A percentile compares a stretch with the other conserved stretches of the same genome.
Conservation (phyloP, 306 rosid species). For the Heteromeles arbutifolia region DNA sequence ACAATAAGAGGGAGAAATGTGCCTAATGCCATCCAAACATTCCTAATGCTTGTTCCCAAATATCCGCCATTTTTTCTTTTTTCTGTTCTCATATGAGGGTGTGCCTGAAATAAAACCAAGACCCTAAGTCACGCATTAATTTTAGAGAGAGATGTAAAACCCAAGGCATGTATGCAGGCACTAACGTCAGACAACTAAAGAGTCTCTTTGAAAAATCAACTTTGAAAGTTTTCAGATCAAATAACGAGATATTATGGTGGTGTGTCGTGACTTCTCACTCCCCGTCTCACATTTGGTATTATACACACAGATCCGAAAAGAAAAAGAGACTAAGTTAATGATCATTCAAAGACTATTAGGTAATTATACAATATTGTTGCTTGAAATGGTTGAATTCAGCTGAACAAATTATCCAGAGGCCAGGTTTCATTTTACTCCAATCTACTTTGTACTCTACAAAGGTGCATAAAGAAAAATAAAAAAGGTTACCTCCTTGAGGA, state of each 20-base stretch:
- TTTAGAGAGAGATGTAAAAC: not conserved
- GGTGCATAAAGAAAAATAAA: not conserved
- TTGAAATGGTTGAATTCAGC: not conserved
- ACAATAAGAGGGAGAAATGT: not conserved
- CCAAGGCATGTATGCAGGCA: not conserved
- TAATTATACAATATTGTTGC: not conserved
- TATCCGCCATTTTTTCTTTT: slow-evolving; percentile 80
- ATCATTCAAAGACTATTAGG: not conserved
- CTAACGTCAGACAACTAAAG: not conserved
- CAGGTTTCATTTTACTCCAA: not conserved
- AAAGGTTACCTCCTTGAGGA: slow-evolving; percentile 70
- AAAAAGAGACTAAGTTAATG: not conserved
- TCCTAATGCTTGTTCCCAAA: slow-evolving; percentile 57
- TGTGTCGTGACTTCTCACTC: not conserved
- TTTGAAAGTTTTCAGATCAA: not conserved
- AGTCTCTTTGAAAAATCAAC: not conserved
- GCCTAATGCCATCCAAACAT: slow-evolving; percentile 4
- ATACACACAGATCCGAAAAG: not conserved
- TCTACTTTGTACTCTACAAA: not conserved
- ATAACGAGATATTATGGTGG: not conserved
- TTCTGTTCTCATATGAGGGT: slow-evolving; percentile 50
- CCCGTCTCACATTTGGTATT: not conserved
- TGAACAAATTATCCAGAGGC: not conserved
- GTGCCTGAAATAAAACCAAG: slow-evolving; percentile 34
- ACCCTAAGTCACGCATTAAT: not conserved